These are phyloP conservation scores for Fragaria vesca DNA, from an alignment of 306 rosid genomes.

Conservation along the genomic window DNA sequence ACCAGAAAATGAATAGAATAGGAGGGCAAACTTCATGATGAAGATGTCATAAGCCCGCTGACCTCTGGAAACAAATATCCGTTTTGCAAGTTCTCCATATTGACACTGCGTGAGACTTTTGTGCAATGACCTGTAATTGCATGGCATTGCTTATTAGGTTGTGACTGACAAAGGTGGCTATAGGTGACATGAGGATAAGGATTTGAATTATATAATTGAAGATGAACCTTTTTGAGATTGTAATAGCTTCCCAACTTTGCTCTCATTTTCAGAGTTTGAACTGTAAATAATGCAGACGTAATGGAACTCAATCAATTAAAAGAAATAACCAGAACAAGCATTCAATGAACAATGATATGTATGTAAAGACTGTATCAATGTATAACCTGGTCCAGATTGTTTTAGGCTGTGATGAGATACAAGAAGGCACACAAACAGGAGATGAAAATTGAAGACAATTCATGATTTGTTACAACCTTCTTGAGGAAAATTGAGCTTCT, in stretches of 20 bases:
- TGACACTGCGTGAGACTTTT: constrained; percentile 47
- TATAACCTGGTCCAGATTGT: constrained; percentile 34
- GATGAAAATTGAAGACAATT: constrained; percentile 27
- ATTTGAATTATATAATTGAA: background rate
- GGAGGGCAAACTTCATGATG: too few species aligned
- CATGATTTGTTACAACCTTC: constrained; percentile 12
- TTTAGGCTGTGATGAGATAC: constrained; percentile 29
- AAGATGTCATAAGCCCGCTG: constrained; percentile 16
- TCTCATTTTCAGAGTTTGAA: constrained; percentile 24
- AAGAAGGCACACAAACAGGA: constrained; percentile 26
- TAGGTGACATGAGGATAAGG: background rate
- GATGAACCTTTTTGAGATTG: background rate
- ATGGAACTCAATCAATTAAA: background rate
- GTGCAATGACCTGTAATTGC: constrained; percentile 37
- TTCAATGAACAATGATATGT: background rate
- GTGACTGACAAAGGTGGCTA: background rate
- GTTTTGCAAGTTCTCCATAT: constrained; percentile 58
- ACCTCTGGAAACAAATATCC: constrained; percentile 71
- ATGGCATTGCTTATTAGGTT: background rate
- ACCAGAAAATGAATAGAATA: background rate
- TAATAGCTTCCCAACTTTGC: constrained; percentile 33
- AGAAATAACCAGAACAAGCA: background rate
- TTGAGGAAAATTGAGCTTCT: background rate
- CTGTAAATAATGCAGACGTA: constrained; percentile 26
- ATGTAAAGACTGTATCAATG: background rate